Evolutionary conservation across 1,139 yeast species (phyloP), one percentile per base, ranked within the genome.

Genomic region (Kurtzmaniella quercitrusa): DNA sequence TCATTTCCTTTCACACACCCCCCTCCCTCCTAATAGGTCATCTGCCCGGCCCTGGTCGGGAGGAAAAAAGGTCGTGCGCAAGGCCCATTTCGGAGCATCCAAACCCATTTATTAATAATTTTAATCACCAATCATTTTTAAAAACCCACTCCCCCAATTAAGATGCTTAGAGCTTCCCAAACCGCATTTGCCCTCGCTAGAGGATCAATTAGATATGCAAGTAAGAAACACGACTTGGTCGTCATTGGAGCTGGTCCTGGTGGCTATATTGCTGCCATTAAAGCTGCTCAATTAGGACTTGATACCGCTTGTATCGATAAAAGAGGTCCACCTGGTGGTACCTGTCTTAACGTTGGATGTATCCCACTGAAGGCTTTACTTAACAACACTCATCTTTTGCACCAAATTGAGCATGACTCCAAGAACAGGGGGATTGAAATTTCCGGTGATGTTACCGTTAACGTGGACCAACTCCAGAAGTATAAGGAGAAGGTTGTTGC

Each of bases 171-270:
- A 43, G 25, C 46, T 10, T 27, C 44, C 11, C n/a, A 21, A 14
- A 19, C 44, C 12, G 46, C 38, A 16, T 43, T 43, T 8, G 38
- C 40, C 41, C 17, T 43, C 16, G 41, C 29, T 34, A 38, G 34
- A 25, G 34, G 31, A 6, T 42, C 45, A 7, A 17, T 41, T 29
- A 68, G 75, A 63, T 64, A 52, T 50, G 68, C 65, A 42, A 68
- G 74, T 16, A 60, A 62, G 48, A 70, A 87, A 65, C 94, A 88
- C 64, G 98, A 93, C 60, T 81, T 91, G 47, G 95, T 91, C 46
- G 89, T 94, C 55, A 86, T 94, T 61, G 99, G 99, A 55, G 98
- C 97, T 59, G 99, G 99, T 47, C 99, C 99, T 53, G 99, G 98
- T 67, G 99, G 99, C 51, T 87, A 87, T 62, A 95, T 94, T 55